Conservation (phyloP, 2,329 filamentous ascomycete species). For the Decorospora gaudefroyi region DNA sequence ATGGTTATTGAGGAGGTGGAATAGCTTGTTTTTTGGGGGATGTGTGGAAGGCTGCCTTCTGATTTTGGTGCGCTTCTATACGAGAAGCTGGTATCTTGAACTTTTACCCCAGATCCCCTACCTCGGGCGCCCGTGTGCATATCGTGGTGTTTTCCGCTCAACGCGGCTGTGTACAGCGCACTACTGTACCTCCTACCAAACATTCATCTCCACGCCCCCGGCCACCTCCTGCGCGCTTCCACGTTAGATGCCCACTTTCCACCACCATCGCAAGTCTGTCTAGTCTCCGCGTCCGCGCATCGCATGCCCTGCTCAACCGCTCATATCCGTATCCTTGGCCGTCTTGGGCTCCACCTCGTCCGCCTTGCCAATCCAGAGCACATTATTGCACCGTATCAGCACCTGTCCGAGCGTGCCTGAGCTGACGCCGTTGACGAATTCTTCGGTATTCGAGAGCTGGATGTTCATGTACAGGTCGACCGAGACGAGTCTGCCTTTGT, state of each 20-base stretch:
- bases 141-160: conserved; percentile 21
- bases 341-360: conserved; percentile 53
- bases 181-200: conserved; percentile 1
- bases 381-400: conserved; percentile 96
- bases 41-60: too few relatives aligned
- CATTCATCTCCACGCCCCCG: background rate
- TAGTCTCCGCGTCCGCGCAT: conserved; percentile 6
- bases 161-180: conserved; percentile 10
- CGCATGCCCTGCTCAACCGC: conserved; percentile 48
- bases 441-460: conserved; percentile 85
- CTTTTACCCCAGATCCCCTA: conserved; percentile 12
- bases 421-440: conserved; percentile 86
- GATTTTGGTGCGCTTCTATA: conserved; percentile 8
- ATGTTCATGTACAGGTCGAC: conserved; percentile 99
- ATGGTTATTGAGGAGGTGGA: conserved; percentile 63
- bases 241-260: background rate
- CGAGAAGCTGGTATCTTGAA: conserved; percentile 10
- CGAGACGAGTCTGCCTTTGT: conserved; percentile 89
- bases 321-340: conserved; percentile 48
- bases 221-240: background rate
- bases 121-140: conserved; percentile 13
- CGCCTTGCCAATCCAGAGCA: conserved; percentile 80
- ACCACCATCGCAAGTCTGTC: background rate
- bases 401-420: conserved; percentile 87
- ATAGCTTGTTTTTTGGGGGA: conserved; percentile 39